Percentiles rank a stretch among this genome's conserved stretches.
Conservation (phyloP, 2,329 filamentous ascomycete genomes). For the Colletotrichum sidae region DNA sequence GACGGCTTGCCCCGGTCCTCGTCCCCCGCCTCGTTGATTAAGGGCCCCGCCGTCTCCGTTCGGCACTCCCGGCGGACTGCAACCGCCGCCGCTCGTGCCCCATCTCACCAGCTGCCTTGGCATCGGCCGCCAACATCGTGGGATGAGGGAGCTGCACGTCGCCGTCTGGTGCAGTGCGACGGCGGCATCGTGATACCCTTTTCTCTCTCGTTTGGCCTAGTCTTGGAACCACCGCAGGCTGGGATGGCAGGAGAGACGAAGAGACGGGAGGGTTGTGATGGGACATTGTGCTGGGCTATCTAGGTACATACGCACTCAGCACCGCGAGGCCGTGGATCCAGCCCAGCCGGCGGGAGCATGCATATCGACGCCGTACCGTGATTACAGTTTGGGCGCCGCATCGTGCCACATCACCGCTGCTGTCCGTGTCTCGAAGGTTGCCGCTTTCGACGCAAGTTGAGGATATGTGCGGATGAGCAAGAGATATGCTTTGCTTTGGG, state of each 20-base stretch:
- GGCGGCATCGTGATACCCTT: slow-evolving; percentile 18
- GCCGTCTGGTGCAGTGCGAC: slow-evolving; percentile 14
- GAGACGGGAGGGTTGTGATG: too few species aligned
- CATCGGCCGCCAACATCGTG: slow-evolving; percentile 23
- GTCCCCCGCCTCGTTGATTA: slow-evolving; percentile 17
- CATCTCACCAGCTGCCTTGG: slow-evolving; percentile 9
- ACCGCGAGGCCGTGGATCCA: neutral
- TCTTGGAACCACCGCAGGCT: too few species aligned
- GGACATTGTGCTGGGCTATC: too few species aligned
- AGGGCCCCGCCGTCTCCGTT: slow-evolving; percentile 30
- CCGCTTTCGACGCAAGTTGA: neutral
- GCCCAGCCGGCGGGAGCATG: slow-evolving; percentile 1
- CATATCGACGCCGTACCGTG: slow-evolving; percentile 9
- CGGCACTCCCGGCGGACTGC: slow-evolving; percentile 24
- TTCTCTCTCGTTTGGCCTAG: too few species aligned
- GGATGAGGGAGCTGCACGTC: neutral
- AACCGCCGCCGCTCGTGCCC: neutral
- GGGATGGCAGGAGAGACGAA: too few species aligned
- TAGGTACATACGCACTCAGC: too few species aligned
- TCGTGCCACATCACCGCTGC: slow-evolving; percentile 1
- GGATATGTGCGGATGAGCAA: neutral
- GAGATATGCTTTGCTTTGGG: neutral
- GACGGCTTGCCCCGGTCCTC: neutral
- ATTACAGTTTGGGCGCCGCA: slow-evolving; percentile 16
- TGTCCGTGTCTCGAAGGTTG: neutral